phyloP scores from a whole-genome alignment of 768 basidiomycete genomes.

The Daedalea quercina region DNA sequence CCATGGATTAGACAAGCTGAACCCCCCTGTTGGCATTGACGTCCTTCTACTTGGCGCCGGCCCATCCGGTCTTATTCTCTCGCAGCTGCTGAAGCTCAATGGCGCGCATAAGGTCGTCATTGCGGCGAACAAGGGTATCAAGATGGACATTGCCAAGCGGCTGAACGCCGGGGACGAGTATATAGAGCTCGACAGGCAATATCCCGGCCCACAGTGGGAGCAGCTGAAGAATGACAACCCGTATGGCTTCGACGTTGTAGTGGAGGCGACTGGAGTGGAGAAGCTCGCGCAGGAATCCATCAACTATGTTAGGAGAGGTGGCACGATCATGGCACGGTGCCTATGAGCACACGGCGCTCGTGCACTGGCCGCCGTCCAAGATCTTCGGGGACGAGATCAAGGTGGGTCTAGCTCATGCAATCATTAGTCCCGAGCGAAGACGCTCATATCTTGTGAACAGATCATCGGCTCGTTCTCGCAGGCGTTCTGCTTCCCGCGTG shows the following conservation, averaged over 20 bases:
- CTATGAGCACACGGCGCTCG: slow-evolving; percentile 78
- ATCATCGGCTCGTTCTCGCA: slow-evolving; percentile 94
- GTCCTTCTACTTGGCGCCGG: slow-evolving; percentile 84
- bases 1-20: slow-evolving; percentile 87
- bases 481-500: slow-evolving; percentile 85
- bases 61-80: slow-evolving; percentile 82
- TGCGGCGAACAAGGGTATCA: slow-evolving; percentile 86
- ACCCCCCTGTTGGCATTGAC: slow-evolving; percentile 75
- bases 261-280: slow-evolving; percentile 81
- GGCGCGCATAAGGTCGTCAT: slow-evolving; percentile 78
- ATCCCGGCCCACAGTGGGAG: slow-evolving; percentile 75
- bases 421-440: not conserved
- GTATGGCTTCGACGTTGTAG: slow-evolving; percentile 67
- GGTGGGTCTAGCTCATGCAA: slow-evolving; percentile 21
- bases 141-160: slow-evolving; percentile 80
- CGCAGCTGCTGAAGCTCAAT: slow-evolving; percentile 83
- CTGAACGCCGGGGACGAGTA: slow-evolving; percentile 81
- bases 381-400: slow-evolving; percentile 72
- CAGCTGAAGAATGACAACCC: slow-evolving; percentile 77
- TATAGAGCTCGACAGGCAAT: slow-evolving; percentile 72
- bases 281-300: slow-evolving; percentile 81
- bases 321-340: slow-evolving; percentile 88
- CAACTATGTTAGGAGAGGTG: slow-evolving; percentile 86
- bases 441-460: slow-evolving; percentile 32
- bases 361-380: slow-evolving; percentile 85